Base-by-base conservation (phyloP, 2,329 filamentous ascomycete genomes). In the Fragosphaeria purpurea region DNA sequence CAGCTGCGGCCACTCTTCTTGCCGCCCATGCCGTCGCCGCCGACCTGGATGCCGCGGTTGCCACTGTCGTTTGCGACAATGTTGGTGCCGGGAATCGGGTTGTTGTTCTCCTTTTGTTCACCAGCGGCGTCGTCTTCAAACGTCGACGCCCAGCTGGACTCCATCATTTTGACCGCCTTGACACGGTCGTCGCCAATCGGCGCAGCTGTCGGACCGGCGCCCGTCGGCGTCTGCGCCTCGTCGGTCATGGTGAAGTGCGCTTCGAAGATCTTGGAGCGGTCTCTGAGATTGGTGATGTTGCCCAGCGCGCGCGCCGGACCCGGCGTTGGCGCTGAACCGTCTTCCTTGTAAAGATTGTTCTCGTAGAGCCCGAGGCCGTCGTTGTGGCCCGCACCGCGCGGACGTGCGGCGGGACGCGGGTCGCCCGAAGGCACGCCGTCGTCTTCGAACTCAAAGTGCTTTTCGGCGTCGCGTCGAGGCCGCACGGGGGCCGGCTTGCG, bases 401-500 rank as follows among this genome's bases (percentile, higher is more conserved):
- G 74, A 46, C 72, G 70, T 46, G 66, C 67, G 47, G 67, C 62
- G 45, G 66, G 61, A 47, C 73, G 72, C 42, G 70, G 68, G 50
- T 75, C 71, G 7, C 70, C 74, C 12, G 73, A 69, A 46, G 79
- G 77, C 37, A 77, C 77, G 46, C 79, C 82, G 50, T 90, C 83
- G 62, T 97, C 90, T 49, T 79, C 73, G 60, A 96, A 78, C 54
- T 93, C 82, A 62, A 95, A 96, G 66, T 97, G 88, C 1, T 82
- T 70, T 62, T 90, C 82, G 13, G 85, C 83, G 60, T 94, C 87
- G 41, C 82, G 86, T 53, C 91, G 86, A 39, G 85, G 76, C 63
- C 85, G 85, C 59, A 75, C 70, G 39, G 79, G 73, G 37, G 77
- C 72, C 11, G 79, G 74, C 50, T 75, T 72, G 56, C 77, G 77